Base-by-base conservation (phyloP, 2,329 filamentous ascomycete genomes). In the Exophiala phaeomuriformis region DNA sequence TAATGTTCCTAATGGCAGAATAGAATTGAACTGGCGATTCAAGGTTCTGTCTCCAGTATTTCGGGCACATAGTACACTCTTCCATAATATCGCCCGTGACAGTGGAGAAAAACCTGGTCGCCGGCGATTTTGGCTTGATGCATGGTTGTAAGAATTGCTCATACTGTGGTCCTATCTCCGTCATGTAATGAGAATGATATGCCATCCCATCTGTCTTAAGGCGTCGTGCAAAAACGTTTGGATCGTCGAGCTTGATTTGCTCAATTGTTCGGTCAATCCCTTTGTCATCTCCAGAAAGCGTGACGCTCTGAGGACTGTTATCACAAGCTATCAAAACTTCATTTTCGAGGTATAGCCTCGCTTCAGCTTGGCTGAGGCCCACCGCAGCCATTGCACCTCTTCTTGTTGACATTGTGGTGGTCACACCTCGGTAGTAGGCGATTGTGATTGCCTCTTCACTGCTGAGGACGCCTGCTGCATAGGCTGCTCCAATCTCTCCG, bases 221-320 rank as follows among this genome's bases (percentile, higher is more conserved):
- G 32, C 52, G 55, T 36, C 67, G 61, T 8, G 62, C 63, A 41
- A 69, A 68, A 1, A 58, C 47, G 3, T 19, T 29, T 7, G 33
- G 7, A 48, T 52, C 19, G 2, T 66, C 58, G 1, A 49, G 29
- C 30, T 56, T 53, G 8, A 55, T 29, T 3, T 46, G 5, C 3
- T 37, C 43, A 12, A 56, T 37, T 12, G 57, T 3, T 10, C 48
- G n/a, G 19, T 66, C 59, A 4, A 72, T 56, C 30, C 62, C 58
- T 0, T 58, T 53, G 0, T 35, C 41, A 29, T 69, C 65, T 0
- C 70, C 70, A n/a, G 66, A 67, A 1, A 73, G 32, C 0, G 71
- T 75, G 1, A 72, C 63, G 33, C 64, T 70, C 1, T 54, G 53
- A 0, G 67, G 68, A 1, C 66, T 68, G 56, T 74, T 75, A 32